Percentiles rank a stretch among this genome's conserved stretches.
Evolutionary conservation across 805 yeast genomes (phyloP).

Genomic region (Ogataea trehaloabstinens): DNA sequence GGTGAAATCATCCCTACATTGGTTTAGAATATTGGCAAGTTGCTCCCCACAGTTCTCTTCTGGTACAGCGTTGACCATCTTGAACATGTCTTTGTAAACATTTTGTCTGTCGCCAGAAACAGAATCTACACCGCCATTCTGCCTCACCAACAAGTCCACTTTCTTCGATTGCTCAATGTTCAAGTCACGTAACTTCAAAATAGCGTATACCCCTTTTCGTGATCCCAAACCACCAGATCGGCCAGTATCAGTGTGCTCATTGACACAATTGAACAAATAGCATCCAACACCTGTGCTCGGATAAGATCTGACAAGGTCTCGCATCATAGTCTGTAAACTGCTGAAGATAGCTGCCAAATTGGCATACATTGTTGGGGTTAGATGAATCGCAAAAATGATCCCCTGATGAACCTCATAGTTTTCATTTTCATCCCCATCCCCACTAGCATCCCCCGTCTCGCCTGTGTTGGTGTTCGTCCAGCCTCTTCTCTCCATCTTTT

Average conservation of each 20-base stretch:
- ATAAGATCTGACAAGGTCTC: constrained; percentile 59
- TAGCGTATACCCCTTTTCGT: constrained; percentile 42
- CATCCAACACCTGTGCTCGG: constrained; percentile 78
- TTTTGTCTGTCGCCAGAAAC: constrained; percentile 7
- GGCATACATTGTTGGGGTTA: constrained; percentile 46
- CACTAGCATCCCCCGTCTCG: background rate
- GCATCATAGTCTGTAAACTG: constrained; percentile 59
- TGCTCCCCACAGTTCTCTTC: constrained; percentile 30
- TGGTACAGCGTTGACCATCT: constrained; percentile 20
- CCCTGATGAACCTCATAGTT: constrained; percentile 59
- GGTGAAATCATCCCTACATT: constrained; percentile 55
- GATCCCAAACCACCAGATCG: background rate
- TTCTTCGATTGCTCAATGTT: constrained; percentile 56
- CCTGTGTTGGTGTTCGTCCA: no score
- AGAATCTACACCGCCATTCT: constrained; percentile 23
- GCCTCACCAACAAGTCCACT: constrained; percentile 50
- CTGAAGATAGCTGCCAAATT: constrained; percentile 45
- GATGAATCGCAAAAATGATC: constrained; percentile 59
- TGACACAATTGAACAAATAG: constrained; percentile 51
- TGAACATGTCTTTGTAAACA: constrained; percentile 27
- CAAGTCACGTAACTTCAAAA: constrained; percentile 54
- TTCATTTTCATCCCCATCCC: constrained; percentile 25
- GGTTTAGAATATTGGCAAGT: constrained; percentile 44
- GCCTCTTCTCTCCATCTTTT: no score
- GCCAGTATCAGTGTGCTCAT: constrained; percentile 12